These are phyloP conservation scores for Mrakia gelida DNA, from an alignment of 768 basidiomycete genomes.

Conservation along the genomic window DNA sequence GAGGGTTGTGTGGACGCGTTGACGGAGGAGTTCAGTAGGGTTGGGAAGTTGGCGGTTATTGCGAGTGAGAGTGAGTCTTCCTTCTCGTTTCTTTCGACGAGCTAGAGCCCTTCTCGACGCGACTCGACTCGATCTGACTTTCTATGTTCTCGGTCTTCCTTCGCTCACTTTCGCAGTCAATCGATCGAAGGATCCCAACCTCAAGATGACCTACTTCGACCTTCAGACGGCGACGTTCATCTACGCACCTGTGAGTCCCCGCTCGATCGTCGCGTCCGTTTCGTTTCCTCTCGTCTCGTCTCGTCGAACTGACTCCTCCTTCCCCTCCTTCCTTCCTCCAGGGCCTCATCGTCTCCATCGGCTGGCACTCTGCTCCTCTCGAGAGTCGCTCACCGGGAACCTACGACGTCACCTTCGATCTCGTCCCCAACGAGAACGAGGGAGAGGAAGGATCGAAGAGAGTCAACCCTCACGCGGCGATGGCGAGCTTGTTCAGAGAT, in stretches of 20 bases:
- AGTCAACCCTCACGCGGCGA: conserved; percentile 63
- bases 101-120: neutral
- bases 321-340: neutral
- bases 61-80: conserved; percentile 68
- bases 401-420: conserved; percentile 41
- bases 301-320: neutral
- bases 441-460: conserved; percentile 8
- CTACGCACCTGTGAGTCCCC: conserved; percentile 48
- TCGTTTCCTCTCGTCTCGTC: neutral
- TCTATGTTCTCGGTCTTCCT: neutral
- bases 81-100: too few relatives aligned
- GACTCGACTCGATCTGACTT: neutral
- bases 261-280: too few relatives aligned
- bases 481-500: conserved; percentile 68
- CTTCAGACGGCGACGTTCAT: conserved; percentile 86
- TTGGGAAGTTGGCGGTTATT: conserved; percentile 90
- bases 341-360: conserved; percentile 39
- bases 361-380: conserved; percentile 35
- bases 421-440: conserved; percentile 12
- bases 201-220: conserved; percentile 82
- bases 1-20: conserved; percentile 86
- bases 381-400: conserved; percentile 33
- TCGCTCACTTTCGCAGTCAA: conserved; percentile 54
- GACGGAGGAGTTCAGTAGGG: conserved; percentile 84
- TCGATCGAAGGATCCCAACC: conserved; percentile 68